These are phyloP conservation scores for Pseudocercospora vitis DNA, from an alignment of 2,329 filamentous ascomycete species.

Conservation along the genomic window DNA sequence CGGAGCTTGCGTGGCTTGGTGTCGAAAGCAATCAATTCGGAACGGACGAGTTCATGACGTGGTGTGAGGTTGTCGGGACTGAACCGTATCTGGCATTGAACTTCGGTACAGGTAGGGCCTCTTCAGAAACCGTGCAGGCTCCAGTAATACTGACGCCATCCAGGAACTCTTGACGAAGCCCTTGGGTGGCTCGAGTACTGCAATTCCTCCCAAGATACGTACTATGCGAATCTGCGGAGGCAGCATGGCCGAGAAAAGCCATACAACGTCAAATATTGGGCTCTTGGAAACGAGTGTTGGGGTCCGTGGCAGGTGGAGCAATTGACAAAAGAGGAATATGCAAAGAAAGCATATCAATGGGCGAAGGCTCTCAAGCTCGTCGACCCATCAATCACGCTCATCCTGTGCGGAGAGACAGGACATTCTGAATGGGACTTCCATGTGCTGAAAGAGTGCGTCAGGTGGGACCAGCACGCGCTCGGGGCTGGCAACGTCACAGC, in stretches of 20 bases:
- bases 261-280: constrained; percentile 84
- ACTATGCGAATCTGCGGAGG: constrained; percentile 78
- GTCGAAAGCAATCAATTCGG: constrained; percentile 77
- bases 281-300: constrained; percentile 73
- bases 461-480: constrained; percentile 52
- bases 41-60: constrained; percentile 83
- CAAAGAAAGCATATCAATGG: constrained; percentile 68
- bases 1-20: constrained; percentile 77
- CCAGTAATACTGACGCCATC: constrained; percentile 14
- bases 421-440: constrained; percentile 70
- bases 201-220: constrained; percentile 72
- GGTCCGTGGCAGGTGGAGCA: constrained; percentile 63
- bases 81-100: constrained; percentile 80
- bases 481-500: constrained; percentile 46
- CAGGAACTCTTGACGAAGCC: constrained; percentile 54
- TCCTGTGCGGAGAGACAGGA: constrained; percentile 73
- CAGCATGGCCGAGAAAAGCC: constrained; percentile 74
- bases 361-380: constrained; percentile 70
- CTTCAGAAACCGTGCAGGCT: constrained; percentile 36
- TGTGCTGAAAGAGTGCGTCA: constrained; percentile 68
- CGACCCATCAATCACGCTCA: constrained; percentile 67
- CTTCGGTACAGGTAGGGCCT: constrained; percentile 65
- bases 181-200: constrained; percentile 85
- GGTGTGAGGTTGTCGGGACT: constrained; percentile 70
- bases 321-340: constrained; percentile 68